Evolutionary conservation across 305 asterid genomes (phyloP), one percentile per base, ranked within the genome.

Genomic region (Fraxinus paxiana): DNA sequence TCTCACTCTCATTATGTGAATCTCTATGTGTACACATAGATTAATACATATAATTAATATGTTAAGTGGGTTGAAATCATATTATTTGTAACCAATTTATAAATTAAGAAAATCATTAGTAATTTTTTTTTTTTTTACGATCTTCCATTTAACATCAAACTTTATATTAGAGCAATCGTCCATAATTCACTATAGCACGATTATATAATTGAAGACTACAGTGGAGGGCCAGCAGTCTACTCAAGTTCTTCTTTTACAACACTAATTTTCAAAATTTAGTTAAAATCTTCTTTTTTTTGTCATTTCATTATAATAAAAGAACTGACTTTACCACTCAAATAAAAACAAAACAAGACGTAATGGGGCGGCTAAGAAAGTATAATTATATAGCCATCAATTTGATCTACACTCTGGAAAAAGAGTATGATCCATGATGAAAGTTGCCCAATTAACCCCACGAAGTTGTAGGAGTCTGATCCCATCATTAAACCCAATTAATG

Each of bases 401-500:
- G 59, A 4, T 61, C 8, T 73, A 37, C 30, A 41, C 63, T 20
- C 34, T 43, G 61, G 10, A 48, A 74, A 81, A 73, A 69, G 37
- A 63, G 48, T 24, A 73, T 63, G 26, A 81, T 73, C 6, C 6
- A 77, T n/a, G 5, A 43, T 43, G 79, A 43, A 28, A 78, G 76
- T 33, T 65, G 86, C 75, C 61, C 18, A 54, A 41, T 22, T 12
- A 77, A 2, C 41, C 15, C 26, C 48, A 33, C 7, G n/a, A 43
- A 75, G 3, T 28, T 30, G 30, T 20, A 77, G 80, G 85, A 82
- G 75, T 77, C 70, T 77, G 46, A 73, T 79, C 79, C 28, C 84
- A 83, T 85, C 81, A 83, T 78, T 65, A n/a, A n/a, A n/a, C n/a
- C n/a, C n/a, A n/a, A n/a, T n/a, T n/a, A 48, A 83, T 80, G 84